These are phyloP conservation scores for Globisporangium solare DNA, from an alignment of 352 stramenopile species.

Conservation along the genomic window DNA sequence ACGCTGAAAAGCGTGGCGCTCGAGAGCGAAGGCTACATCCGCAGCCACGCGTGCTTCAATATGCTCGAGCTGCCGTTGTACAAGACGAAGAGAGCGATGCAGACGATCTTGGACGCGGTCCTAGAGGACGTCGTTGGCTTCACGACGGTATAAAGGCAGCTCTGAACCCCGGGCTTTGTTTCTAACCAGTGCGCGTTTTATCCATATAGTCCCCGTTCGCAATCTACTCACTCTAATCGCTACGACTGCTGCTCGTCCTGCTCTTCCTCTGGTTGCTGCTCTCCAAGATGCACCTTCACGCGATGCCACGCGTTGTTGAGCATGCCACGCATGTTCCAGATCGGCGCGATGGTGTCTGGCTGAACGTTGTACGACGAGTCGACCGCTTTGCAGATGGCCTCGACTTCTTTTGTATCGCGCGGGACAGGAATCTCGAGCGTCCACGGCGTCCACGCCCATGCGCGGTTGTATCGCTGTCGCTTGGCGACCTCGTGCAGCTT, in stretches of 20 bases:
- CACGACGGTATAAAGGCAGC: constrained; percentile 25
- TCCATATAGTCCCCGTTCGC: too few relatives aligned
- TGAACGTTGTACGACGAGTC: constrained; percentile 96
- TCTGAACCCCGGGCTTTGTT: too few relatives aligned
- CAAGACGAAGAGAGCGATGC: constrained; percentile 74
- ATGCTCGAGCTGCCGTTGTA: constrained; percentile 93
- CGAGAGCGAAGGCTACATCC: constrained; percentile 32
- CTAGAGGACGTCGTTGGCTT: constrained; percentile 46
- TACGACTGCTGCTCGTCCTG: constrained; percentile 12
- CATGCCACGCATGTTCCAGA: constrained; percentile 98
- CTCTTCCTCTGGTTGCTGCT: constrained; percentile 28
- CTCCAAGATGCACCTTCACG: constrained; percentile 56
- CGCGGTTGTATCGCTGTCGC: constrained; percentile 85
- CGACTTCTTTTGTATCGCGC: constrained; percentile 63
- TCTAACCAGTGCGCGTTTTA: too few relatives aligned
- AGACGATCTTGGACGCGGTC: constrained; percentile 37
- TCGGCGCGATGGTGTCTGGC: constrained; percentile 91
- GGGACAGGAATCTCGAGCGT: constrained; percentile 88
- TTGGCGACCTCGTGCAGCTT: constrained; percentile 73
- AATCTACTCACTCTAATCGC: background rate
- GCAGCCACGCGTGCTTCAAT: constrained; percentile 66
- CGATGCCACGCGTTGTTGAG: constrained; percentile 97
- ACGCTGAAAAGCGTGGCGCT: constrained; percentile 29
- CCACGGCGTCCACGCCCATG: constrained; percentile 97
- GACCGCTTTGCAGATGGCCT: constrained; percentile 92